These are phyloP conservation scores for Aspergillus heteromorphus DNA, from an alignment of 495 filamentous ascomycete genomes.

Conservation along the genomic window DNA sequence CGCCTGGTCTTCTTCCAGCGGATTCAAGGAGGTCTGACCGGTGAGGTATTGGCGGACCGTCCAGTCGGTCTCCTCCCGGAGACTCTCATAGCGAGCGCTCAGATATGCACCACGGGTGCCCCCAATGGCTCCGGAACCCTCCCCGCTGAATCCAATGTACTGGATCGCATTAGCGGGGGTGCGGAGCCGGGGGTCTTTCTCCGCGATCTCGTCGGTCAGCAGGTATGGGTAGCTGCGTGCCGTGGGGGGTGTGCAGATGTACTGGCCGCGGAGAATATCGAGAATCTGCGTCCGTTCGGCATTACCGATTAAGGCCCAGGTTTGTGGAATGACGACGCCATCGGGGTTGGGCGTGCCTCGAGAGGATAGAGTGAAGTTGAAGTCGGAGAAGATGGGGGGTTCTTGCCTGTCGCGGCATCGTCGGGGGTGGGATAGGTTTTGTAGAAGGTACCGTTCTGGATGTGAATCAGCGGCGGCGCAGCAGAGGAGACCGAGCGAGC, in stretches of 20 bases:
- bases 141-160: conserved; percentile 73
- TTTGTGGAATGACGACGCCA: conserved; percentile 27
- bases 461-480: conserved; percentile 58
- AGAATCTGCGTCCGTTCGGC: conserved; percentile 72
- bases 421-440: conserved; percentile 61
- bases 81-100: conserved; percentile 87
- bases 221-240: conserved; percentile 76
- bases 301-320: conserved; percentile 73
- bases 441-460: conserved; percentile 76
- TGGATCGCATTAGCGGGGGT: conserved; percentile 61
- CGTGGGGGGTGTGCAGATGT: conserved; percentile 64
- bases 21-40: conserved; percentile 74
- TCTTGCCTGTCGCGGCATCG: conserved; percentile 20
- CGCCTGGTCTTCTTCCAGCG: conserved; percentile 48
- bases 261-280: conserved; percentile 65
- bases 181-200: conserved; percentile 49
- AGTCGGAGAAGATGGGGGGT: conserved; percentile 61
- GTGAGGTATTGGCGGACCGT: conserved; percentile 71
- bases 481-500: conserved; percentile 11
- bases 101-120: conserved; percentile 69
- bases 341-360: conserved; percentile 17
- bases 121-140: conserved; percentile 52
- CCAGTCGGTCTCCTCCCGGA: conserved; percentile 81
- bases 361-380: conserved; percentile 65
- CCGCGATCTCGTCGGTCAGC: conserved; percentile 52